Conservation (phyloP, 768 basidiomycete genomes). For the Crucibulum laeve region DNA sequence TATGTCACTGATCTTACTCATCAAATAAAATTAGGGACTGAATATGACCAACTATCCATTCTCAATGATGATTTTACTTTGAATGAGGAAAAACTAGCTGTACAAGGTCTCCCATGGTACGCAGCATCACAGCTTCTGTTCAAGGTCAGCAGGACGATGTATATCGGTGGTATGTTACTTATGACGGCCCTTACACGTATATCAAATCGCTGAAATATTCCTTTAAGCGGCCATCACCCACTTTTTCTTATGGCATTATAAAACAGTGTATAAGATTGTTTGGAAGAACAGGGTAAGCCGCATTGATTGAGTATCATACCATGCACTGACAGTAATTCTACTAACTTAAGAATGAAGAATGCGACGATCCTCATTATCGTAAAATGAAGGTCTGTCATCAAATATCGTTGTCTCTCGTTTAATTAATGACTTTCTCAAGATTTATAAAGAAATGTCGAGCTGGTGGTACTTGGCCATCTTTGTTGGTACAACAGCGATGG, state of each 20-base stretch:
- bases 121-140: slow-evolving; percentile 38
- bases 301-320: not conserved
- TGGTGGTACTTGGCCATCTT: slow-evolving; percentile 31
- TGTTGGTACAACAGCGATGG: slow-evolving; percentile 22
- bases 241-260: slow-evolving; percentile 43
- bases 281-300: slow-evolving; percentile 18
- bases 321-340: slow-evolving; percentile 13
- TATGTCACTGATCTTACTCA: not conserved
- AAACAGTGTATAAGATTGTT: slow-evolving; percentile 32
- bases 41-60: slow-evolving; percentile 48
- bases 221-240: slow-evolving; percentile 38
- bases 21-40: slow-evolving; percentile 27
- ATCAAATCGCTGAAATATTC: not conserved
- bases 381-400: slow-evolving; percentile 27
- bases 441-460: slow-evolving; percentile 30
- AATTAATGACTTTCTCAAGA: slow-evolving; percentile 7
- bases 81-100: slow-evolving; percentile 38
- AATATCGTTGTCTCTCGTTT: not conserved
- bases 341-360: slow-evolving; percentile 26
- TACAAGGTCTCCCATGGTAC: slow-evolving; percentile 34
- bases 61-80: slow-evolving; percentile 44
- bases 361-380: slow-evolving; percentile 30
- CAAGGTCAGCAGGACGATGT: slow-evolving; percentile 31
- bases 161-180: slow-evolving; percentile 25
- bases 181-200: not conserved